phyloP scores from a whole-genome alignment of 2,329 filamentous ascomycete species.

The Penicillium brevicompactum region DNA sequence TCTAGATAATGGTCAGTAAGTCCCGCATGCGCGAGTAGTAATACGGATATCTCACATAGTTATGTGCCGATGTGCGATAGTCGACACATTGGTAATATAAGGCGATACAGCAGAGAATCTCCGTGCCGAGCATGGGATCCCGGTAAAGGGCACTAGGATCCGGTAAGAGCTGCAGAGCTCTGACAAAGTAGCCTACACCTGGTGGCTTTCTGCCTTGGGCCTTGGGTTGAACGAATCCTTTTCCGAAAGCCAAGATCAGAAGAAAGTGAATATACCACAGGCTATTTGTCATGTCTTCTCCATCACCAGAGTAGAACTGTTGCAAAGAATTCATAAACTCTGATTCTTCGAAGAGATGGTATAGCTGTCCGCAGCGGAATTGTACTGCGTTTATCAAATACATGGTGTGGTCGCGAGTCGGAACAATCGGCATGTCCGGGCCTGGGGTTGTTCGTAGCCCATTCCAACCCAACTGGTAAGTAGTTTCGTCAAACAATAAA shows the following conservation, averaged over 20 bases:
- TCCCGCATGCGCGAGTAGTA: conserved; percentile 31
- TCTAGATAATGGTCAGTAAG: conserved; percentile 47
- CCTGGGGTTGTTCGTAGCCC: conserved; percentile 41
- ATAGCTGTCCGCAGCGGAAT: conserved; percentile 57
- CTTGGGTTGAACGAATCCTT: conserved; percentile 52
- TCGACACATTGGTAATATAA: conserved; percentile 57
- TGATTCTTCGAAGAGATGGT: conserved; percentile 56
- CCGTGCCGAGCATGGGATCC: conserved; percentile 50
- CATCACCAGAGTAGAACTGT: conserved; percentile 42
- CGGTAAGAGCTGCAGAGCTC: conserved; percentile 48
- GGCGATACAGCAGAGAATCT: conserved; percentile 52
- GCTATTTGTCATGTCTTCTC: conserved; percentile 25
- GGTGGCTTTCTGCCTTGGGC: conserved; percentile 43
- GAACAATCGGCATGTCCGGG: conserved; percentile 34
- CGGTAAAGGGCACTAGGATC: conserved; percentile 44
- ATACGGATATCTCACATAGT: conserved; percentile 47
- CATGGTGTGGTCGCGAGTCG: conserved; percentile 54
- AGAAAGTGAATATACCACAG: conserved; percentile 58
- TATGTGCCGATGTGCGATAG: conserved; percentile 52
- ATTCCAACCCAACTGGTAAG: conserved; percentile 57
- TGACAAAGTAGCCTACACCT: conserved; percentile 50
- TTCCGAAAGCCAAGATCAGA: conserved; percentile 57
- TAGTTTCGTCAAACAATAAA: conserved; percentile 54
- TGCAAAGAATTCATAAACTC: conserved; percentile 50
- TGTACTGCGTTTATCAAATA: conserved; percentile 59